phyloP scores from a whole-genome alignment of 306 rosid genomes.

The Calophaca sinica region DNA sequence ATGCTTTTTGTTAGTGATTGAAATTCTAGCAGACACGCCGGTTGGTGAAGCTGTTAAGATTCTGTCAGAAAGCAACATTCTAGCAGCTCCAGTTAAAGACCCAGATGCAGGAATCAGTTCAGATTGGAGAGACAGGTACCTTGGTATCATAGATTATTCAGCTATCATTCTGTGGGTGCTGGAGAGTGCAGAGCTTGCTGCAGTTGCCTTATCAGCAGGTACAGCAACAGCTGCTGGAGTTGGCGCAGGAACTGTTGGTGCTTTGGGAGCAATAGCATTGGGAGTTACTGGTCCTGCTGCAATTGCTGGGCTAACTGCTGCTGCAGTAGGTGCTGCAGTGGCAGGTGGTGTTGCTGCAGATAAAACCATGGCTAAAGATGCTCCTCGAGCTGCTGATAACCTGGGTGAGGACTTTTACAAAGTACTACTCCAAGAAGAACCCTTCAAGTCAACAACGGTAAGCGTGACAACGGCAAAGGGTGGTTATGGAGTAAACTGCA shows the following conservation, averaged over 20 bases:
- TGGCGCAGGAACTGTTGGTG: constrained; percentile 82
- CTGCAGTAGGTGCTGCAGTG: constrained; percentile 90
- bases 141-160: constrained; percentile 87
- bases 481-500: constrained; percentile 18
- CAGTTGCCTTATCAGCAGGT: constrained; percentile 77
- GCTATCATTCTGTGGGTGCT: constrained; percentile 87
- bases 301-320: constrained; percentile 85
- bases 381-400: constrained; percentile 72
- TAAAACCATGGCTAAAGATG: constrained; percentile 70
- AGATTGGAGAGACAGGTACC: constrained; percentile 82
- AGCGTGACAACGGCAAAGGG: constrained; percentile 38
- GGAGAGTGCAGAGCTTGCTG: constrained; percentile 93
- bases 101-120: constrained; percentile 58
- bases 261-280: constrained; percentile 82
- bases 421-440: constrained; percentile 83
- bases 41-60: constrained; percentile 71
- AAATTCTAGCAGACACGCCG: constrained; percentile 76
- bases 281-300: constrained; percentile 89
- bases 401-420: constrained; percentile 89
- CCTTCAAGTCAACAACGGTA: constrained; percentile 96
- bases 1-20: constrained; percentile 66
- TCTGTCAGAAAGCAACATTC: constrained; percentile 80
- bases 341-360: constrained; percentile 79
- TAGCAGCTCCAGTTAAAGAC: constrained; percentile 84
- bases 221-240: constrained; percentile 91